These are phyloP conservation scores for Aspergillaceae sp. DNA, from an alignment of 2,329 filamentous ascomycete species.

Conservation along the genomic window DNA sequence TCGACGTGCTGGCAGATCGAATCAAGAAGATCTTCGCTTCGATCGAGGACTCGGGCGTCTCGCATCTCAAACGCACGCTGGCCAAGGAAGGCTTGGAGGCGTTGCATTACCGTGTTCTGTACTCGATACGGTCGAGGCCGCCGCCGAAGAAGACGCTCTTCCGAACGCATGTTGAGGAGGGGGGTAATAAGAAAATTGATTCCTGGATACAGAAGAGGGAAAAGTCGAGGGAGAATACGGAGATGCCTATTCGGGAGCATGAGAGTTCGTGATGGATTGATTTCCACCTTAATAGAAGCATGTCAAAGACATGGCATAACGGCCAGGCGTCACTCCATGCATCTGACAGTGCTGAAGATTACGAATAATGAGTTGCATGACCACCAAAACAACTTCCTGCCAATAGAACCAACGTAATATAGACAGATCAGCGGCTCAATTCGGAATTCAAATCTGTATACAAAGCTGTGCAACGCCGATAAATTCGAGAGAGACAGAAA, in stretches of 20 bases:
- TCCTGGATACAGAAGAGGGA: neutral
- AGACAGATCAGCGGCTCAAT: neutral
- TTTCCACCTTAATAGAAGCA: too few species aligned
- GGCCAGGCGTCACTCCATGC: too few species aligned
- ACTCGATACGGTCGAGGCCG: conserved; percentile 59
- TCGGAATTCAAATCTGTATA: neutral
- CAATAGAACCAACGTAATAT: neutral
- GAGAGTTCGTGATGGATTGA: too few species aligned
- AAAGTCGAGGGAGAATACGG: neutral
- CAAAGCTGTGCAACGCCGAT: neutral
- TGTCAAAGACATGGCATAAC: too few species aligned
- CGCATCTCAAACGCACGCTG: conserved; percentile 62
- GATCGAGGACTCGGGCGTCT: conserved; percentile 68
- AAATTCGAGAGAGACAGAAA: conserved; percentile 2
- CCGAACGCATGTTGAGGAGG: conserved; percentile 8
- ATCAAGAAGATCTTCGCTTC: conserved; percentile 50
- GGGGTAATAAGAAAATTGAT: too few species aligned
- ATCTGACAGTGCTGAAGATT: neutral
- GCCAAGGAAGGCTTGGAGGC: conserved; percentile 68
- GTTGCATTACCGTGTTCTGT: conserved; percentile 63
- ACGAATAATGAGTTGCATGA: neutral
- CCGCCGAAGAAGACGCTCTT: conserved; percentile 43
- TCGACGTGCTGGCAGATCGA: conserved; percentile 57
- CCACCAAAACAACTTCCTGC: neutral
- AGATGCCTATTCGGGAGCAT: too few species aligned